These are phyloP conservation scores for Filobasidium floriforme DNA, from an alignment of 768 basidiomycete species.

Conservation along the genomic window DNA sequence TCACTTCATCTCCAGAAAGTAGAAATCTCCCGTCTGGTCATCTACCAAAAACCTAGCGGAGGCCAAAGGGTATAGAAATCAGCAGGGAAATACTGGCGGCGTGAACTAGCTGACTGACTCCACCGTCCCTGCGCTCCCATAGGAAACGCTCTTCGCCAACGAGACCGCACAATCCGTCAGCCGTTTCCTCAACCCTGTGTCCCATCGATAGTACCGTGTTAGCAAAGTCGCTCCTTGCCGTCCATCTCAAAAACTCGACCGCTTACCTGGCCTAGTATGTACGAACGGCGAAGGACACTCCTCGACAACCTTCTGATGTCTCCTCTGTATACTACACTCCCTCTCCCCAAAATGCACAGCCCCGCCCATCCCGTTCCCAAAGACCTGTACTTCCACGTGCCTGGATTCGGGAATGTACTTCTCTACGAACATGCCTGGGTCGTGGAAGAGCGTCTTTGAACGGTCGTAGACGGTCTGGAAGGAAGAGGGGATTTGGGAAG, in stretches of 20 bases:
- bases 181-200: conserved; percentile 48
- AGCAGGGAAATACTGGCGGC: conserved; percentile 44
- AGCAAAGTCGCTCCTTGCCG: neutral
- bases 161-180: conserved; percentile 55
- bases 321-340: conserved; percentile 62
- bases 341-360: conserved; percentile 62
- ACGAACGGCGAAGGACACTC: conserved; percentile 62
- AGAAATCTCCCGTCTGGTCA: conserved; percentile 51
- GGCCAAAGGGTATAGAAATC: neutral
- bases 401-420: conserved; percentile 54
- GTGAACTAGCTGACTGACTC: conserved; percentile 67
- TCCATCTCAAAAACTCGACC: neutral
- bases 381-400: conserved; percentile 60
- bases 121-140: conserved; percentile 59
- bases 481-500: conserved; percentile 25
- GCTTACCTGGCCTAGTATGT: conserved; percentile 48
- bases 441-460: conserved; percentile 50
- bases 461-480: conserved; percentile 27
- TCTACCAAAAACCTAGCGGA: conserved; percentile 29
- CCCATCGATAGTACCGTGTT: neutral
- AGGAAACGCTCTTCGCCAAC: conserved; percentile 52
- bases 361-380: conserved; percentile 56
- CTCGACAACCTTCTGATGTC: conserved; percentile 68
- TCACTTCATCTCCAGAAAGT: conserved; percentile 64
- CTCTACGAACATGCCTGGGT: conserved; percentile 57